Evolutionary conservation across 345 rosid species (phyloP), one percentile per base, ranked within the genome.

Genomic region (Syzygium aqueum): DNA sequence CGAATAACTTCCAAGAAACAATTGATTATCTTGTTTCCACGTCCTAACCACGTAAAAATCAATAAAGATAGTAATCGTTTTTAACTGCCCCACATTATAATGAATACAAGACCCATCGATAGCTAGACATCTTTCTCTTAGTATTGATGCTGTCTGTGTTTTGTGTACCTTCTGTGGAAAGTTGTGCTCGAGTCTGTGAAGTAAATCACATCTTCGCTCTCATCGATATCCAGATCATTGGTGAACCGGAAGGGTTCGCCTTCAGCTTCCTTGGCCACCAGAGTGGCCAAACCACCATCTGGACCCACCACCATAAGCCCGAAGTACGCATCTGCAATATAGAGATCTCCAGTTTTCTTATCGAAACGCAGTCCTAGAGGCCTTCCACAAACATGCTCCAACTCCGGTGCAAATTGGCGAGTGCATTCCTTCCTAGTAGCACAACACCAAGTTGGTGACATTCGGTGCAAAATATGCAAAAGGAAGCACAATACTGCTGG

Each of bases 301-400:
- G 96, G 94, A 53, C 97, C 98, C 49, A 94, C 96, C 0, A 89
- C 90, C 53, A 87, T 90, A 30, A 95, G 88, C 63, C 97, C 95
- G 28, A 90, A 93, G 89, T 94, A 96, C 1, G 97, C 97, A 90
- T 96, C 98, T 2, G 96, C 97, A 10, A 94, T 90, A 85, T 95
- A 96, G 11, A 95, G 94, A 85, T 94, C 95, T 84, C 98, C 94
- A 3, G 92, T 93, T 91, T 86, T 91, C 86, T 90, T 89, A 86
- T 94, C 92, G 61, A 96, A 96, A 86, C 92, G 90, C 37, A 96
- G 88, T 67, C 98, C 98, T 77, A 96, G 88, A 25, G 97, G 96
- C 84, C 98, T 94, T 84, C 97, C 98, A 89, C 98, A 96, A 5
- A 93, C 87, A 84, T 94, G 95, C 91, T 96, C 98, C 93, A 90